Conservation (phyloP, 1,284 basidiomycete species). For the Irpex rosettiformis region DNA sequence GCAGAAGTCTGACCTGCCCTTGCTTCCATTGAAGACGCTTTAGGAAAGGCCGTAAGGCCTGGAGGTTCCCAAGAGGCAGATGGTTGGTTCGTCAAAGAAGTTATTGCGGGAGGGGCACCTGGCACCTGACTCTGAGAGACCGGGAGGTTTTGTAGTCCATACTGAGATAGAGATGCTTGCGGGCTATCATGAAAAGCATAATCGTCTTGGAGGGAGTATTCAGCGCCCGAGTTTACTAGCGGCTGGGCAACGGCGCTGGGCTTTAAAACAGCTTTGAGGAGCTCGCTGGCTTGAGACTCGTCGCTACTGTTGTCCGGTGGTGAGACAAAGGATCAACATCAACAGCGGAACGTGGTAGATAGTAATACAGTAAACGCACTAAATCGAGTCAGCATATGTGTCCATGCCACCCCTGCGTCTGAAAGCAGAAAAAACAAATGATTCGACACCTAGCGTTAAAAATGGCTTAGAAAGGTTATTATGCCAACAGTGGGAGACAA, state of each 20-base stretch:
- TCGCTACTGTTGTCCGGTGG: conserved; percentile 8
- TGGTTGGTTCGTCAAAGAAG: not conserved
- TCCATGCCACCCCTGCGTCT: not conserved
- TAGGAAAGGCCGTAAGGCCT: not conserved
- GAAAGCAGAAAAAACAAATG: not conserved
- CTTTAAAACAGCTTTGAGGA: conserved; percentile 14
- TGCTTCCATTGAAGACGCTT: not conserved
- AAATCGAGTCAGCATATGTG: conserved; percentile 9
- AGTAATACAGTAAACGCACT: conserved; percentile 1
- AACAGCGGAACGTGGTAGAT: not conserved
- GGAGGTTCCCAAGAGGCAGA: not conserved
- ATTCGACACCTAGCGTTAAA: not conserved
- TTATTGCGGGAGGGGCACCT: not conserved
- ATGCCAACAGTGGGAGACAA: not conserved
- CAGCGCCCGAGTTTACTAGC: conserved; percentile 2
- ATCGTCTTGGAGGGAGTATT: conserved; percentile 6
- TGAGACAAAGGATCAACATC: not conserved
- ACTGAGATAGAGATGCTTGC: conserved; percentile 32
- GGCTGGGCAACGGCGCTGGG: not conserved
- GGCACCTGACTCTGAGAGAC: conserved; percentile 43
- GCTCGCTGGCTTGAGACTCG: conserved; percentile 22
- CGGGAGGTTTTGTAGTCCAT: conserved; percentile 54
- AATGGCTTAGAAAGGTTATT: not conserved
- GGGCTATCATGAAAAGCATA: conserved; percentile 13
- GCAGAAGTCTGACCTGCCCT: not conserved